Evolutionary conservation across 1,284 basidiomycete species (phyloP), one percentile per base, ranked within the genome.

Genomic region (Wallemia mellicola): DNA sequence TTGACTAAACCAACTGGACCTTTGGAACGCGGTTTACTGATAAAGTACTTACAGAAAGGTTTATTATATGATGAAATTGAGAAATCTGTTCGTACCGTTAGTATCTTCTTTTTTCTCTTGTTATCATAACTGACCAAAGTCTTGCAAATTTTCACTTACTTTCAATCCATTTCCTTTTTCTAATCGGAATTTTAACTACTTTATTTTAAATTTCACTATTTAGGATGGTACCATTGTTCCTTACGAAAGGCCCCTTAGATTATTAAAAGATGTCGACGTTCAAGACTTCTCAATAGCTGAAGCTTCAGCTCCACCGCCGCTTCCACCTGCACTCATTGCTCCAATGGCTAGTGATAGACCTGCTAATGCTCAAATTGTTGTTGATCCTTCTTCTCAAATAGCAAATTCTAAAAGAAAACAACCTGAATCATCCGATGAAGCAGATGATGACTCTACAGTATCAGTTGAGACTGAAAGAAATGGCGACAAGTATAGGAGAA

Each of bases 221-320:
- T 28, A 57, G 55, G 55, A 57, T 28, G 55, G 55, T n/a, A 57
- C 55, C 24, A 57, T 57, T 28, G 55, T 57, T 28, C 55, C 55
- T 57, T 57, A 57, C 24, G 25, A 27, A 27, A 26, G 27, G 17
- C 55, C 55, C n/a, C 55, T 57, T 25, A 26, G 55, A 15, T n/a
- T 57, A 7, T 25, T 57, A 7, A 28, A 28, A 17, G 55, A 57
- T 24, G 55, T 28, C 55, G 38, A 48, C 38, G 38, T 22, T 22
- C 38, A 48, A 48, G 38, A 48, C 38, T 48, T 48, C 19, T 48
- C 38, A 48, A 48, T 48, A 5, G 38, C 38, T 11, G 38, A 48
- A 17, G 38, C 38, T 15, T 48, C 38, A 48, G 22, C 22, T n/a
- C 38, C 38, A 11, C 38, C 5, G 19, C 38, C 38, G 5, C 38